Evolutionary conservation across 2,329 filamentous ascomycete species (phyloP).

Genomic region (Fusarium nurragi): DNA sequence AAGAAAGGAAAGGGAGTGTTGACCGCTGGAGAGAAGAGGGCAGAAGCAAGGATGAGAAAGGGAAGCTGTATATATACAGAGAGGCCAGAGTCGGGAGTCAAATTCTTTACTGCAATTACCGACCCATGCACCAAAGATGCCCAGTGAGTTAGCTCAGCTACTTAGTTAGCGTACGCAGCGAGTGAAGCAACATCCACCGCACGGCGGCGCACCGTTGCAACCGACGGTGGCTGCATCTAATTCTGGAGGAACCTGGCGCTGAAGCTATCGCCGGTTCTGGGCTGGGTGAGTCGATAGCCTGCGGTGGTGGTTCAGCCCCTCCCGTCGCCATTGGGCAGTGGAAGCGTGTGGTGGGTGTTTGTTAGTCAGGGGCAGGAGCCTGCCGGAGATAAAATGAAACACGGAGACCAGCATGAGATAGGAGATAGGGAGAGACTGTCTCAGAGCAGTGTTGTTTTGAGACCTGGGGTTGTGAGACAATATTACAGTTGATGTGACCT

Average conservation of each 20-base stretch:
- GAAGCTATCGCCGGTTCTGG: slow-evolving; percentile 29
- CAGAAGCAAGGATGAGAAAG: background rate
- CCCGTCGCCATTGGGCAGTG: background rate
- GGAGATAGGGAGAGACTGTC: slow-evolving; percentile 1
- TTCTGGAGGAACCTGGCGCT: slow-evolving; percentile 12
- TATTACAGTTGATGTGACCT: background rate
- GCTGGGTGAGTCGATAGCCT: slow-evolving; percentile 32
- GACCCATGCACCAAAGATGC: background rate
- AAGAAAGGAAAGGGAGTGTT: slow-evolving; percentile 26
- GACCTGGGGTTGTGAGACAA: background rate
- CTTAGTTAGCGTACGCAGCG: background rate
- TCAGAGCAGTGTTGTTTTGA: background rate
- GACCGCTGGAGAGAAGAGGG: slow-evolving; percentile 10
- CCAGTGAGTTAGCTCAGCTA: background rate
- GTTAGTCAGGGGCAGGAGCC: slow-evolving; percentile 7
- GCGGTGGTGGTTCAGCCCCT: slow-evolving; percentile 1
- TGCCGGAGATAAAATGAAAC: slow-evolving; percentile 24
- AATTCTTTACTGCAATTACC: slow-evolving; percentile 5
- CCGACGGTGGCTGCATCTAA: slow-evolving; percentile 1
- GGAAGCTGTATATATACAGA: slow-evolving; percentile 20
- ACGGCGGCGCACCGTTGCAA: background rate
- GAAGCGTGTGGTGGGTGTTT: background rate
- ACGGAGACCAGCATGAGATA: too few species aligned
- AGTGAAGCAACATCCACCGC: background rate
- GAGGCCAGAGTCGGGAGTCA: background rate